Conservation (phyloP, 1,284 basidiomycete species). For the Boletus semigastroideus region DNA sequence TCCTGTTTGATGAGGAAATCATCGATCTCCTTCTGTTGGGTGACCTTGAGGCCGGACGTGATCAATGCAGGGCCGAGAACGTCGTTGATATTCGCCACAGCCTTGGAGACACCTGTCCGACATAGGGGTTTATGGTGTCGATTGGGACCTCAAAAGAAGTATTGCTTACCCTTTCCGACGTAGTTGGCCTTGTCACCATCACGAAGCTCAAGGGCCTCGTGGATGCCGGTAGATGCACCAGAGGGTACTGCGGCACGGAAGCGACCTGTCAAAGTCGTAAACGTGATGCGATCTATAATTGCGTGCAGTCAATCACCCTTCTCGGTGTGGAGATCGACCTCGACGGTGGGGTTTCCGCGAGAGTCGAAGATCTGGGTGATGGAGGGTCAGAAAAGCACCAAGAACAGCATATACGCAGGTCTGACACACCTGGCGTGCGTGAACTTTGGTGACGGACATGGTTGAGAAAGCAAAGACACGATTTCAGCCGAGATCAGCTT, state of each 20-base stretch:
- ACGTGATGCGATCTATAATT: neutral
- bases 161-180: slow-evolving; percentile 85
- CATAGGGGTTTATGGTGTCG: slow-evolving; percentile 2
- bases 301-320: slow-evolving; percentile 59
- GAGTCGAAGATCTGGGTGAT: slow-evolving; percentile 90
- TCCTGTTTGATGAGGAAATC: slow-evolving; percentile 99
- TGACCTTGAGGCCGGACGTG: slow-evolving; percentile 84
- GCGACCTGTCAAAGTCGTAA: slow-evolving; percentile 57
- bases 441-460: slow-evolving; percentile 88
- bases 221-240: slow-evolving; percentile 96
- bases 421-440: slow-evolving; percentile 78
- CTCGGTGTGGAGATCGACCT: slow-evolving; percentile 88
- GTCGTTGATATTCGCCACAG: slow-evolving; percentile 94
- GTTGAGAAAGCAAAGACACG: slow-evolving; percentile 34
- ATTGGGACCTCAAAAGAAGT: neutral
- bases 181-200: slow-evolving; percentile 94
- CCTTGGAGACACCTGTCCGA: slow-evolving; percentile 82
- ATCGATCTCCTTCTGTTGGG: slow-evolving; percentile 95
- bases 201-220: slow-evolving; percentile 98
- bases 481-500: slow-evolving; percentile 16
- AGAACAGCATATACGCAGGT: slow-evolving; percentile 6
- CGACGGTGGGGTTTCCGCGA: slow-evolving; percentile 93
- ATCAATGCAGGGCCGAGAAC: slow-evolving; percentile 89
- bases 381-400: slow-evolving; percentile 7
- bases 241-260: slow-evolving; percentile 97